A percentile compares a stretch with the other conserved stretches of the same genome.
phyloP scores from a whole-genome alignment of 129 eudicot species.

The Centella asiatica region DNA sequence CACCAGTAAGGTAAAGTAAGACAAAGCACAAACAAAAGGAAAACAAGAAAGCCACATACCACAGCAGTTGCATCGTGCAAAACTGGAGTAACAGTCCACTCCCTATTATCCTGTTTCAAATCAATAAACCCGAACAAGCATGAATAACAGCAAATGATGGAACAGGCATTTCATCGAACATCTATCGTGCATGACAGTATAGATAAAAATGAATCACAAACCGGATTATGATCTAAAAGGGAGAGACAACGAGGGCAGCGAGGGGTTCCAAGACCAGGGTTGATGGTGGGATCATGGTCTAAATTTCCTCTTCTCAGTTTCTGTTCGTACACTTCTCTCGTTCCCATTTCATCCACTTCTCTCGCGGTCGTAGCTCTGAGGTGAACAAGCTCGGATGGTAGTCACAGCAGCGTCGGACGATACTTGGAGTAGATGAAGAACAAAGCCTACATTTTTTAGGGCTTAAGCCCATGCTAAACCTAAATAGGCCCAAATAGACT shows the following conservation, averaged over 20 bases:
- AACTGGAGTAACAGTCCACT: slow-evolving; percentile 61
- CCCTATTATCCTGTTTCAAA: slow-evolving; percentile 41
- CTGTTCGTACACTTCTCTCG: slow-evolving; percentile 81
- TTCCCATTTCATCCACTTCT: slow-evolving; percentile 74
- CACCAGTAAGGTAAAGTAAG: background rate
- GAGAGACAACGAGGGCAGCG: slow-evolving; percentile 80
- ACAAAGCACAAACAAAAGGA: too few relatives aligned
- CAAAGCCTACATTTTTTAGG: too few relatives aligned
- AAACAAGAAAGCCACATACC: slow-evolving; percentile 17
- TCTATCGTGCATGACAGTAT: background rate
- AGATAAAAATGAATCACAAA: slow-evolving; percentile 1
- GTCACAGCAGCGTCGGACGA: too few relatives aligned
- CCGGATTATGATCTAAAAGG: slow-evolving; percentile 36
- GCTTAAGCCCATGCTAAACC: too few relatives aligned
- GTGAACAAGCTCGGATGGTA: too few relatives aligned
- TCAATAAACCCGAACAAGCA: too few relatives aligned
- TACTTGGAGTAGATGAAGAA: too few relatives aligned
- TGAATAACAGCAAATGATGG: slow-evolving; percentile 8
- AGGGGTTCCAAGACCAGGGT: slow-evolving; percentile 85
- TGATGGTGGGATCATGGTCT: slow-evolving; percentile 83
- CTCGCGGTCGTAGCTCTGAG: too few relatives aligned
- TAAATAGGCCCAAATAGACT: too few relatives aligned
- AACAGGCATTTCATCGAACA: slow-evolving; percentile 23
- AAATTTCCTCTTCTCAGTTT: slow-evolving; percentile 65
- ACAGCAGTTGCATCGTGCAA: slow-evolving; percentile 71